phyloP scores from a whole-genome alignment of 2,329 filamentous ascomycete species.

The Verticillium zaregamsianum region DNA sequence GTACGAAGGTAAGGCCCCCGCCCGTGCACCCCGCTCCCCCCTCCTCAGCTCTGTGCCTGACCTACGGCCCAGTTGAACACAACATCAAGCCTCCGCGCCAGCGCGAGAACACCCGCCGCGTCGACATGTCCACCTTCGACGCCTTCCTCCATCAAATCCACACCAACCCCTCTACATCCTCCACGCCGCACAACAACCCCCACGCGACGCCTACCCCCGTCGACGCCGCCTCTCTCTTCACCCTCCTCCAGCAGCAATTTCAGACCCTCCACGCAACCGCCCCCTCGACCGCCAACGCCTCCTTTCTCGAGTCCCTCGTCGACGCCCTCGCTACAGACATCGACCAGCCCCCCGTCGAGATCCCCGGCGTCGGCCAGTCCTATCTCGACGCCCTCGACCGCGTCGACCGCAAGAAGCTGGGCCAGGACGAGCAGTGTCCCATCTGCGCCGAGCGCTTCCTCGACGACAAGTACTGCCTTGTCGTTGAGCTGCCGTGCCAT shows the following conservation, averaged over 20 bases:
- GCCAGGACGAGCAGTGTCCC: conserved; percentile 50
- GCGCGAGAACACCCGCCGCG: conserved; percentile 43
- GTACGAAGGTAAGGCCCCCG: conserved; percentile 44
- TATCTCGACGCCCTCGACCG: conserved; percentile 58
- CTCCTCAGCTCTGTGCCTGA: not conserved
- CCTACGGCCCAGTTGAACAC: conserved; percentile 52
- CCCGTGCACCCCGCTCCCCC: conserved; percentile 3
- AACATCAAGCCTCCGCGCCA: conserved; percentile 46
- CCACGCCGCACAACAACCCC: conserved; percentile 40
- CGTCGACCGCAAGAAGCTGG: conserved; percentile 47
- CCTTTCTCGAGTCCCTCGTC: conserved; percentile 48
- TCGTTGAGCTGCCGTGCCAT: conserved; percentile 61
- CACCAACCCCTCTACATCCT: conserved; percentile 17
- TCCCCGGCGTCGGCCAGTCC: conserved; percentile 53
- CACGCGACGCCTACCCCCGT: conserved; percentile 57
- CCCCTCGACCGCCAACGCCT: conserved; percentile 42
- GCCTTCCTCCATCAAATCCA: conserved; percentile 52
- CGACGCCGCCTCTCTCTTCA: conserved; percentile 53
- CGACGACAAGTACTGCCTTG: conserved; percentile 58
- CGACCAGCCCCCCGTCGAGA: conserved; percentile 43
- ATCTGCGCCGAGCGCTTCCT: conserved; percentile 61
- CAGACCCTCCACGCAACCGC: conserved; percentile 44
- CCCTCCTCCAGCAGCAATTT: conserved; percentile 56
- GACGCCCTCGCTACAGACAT: conserved; percentile 44
- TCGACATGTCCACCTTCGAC: conserved; percentile 62